A percentile compares a stretch with the other conserved stretches of the same genome.
phyloP scores from a whole-genome alignment of 768 basidiomycete species.

The Kwoniella sp. region DNA sequence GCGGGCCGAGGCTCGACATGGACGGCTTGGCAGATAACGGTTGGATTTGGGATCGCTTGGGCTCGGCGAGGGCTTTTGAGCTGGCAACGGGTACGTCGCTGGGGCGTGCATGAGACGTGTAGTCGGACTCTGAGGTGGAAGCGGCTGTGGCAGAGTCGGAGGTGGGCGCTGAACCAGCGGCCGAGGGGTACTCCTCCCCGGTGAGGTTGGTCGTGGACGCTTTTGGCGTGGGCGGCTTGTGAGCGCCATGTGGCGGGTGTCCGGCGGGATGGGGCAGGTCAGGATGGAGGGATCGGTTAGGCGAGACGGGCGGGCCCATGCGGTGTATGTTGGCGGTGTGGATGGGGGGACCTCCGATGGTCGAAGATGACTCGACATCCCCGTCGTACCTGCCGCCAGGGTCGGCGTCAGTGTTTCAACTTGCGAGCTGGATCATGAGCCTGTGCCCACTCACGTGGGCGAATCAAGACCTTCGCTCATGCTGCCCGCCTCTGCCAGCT shows the following conservation, averaged over 20 bases:
- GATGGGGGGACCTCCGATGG: conserved; percentile 30
- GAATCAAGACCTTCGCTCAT: conserved; percentile 43
- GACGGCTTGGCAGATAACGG: conserved; percentile 22
- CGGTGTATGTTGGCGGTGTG: conserved; percentile 26
- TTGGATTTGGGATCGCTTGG: conserved; percentile 20
- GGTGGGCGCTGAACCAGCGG: neutral
- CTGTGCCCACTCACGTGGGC: conserved; percentile 35
- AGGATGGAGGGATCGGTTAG: conserved; percentile 3
- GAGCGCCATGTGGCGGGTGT: conserved; percentile 15
- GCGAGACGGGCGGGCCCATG: conserved; percentile 21
- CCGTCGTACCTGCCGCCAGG: conserved; percentile 53
- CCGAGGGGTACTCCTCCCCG: conserved; percentile 1
- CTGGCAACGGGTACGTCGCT: conserved; percentile 21
- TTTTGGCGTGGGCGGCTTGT: conserved; percentile 41
- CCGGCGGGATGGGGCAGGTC: neutral
- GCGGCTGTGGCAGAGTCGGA: neutral
- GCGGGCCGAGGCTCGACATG: conserved; percentile 26
- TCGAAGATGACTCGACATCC: conserved; percentile 46
- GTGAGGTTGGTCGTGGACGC: conserved; percentile 27
- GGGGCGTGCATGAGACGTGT: conserved; percentile 11
- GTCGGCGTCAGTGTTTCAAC: too few species aligned
- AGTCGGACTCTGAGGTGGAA: neutral
- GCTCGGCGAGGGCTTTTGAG: conserved; percentile 23
- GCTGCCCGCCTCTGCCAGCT: conserved; percentile 36
- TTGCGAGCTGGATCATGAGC: too few species aligned